Evolutionary conservation across 805 yeast species (phyloP), one percentile per base, ranked within the genome.

Genomic region (Saturnispora bothae): DNA sequence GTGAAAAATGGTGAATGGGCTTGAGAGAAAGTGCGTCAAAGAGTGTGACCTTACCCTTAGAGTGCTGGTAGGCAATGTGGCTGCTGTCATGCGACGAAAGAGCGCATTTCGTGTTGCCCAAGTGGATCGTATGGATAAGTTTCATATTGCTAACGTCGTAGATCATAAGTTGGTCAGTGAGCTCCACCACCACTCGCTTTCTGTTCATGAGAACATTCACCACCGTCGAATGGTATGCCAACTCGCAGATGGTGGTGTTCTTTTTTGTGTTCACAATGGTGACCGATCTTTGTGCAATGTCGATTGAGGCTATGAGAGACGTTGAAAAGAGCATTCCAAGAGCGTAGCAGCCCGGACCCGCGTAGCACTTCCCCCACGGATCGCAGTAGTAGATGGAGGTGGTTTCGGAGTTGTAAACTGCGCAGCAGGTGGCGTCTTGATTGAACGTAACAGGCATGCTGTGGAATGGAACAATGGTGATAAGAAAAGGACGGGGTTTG

Each of bases 241-340:
- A 64, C 53, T 89, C 97, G 59, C 97, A 89, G 15, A 89, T 85
- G 2, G 72, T 66, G 1, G 78, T 60, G 43, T 72, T 71, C 38
- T 88, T 69, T 54, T 83, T 84, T 2, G 95, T 83, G 60, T 92
- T 92, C 41, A 88, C 66, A 38, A 89, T 77, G 52, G 78, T 77
- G 43, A 89, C 68, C 46, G 86, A 75, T 43, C 96, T 68, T n/a
- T 95, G 94, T 7, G 84, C 75, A 14, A 76, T 67, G 2, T 68
- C 49, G 82, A 77, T 44, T 72, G 79, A 39, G 0, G 94, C 96
- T 18, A 92, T 72, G 28, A 89, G 65, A 5, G 94, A 81, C 0
- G 97, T 85, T 31, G 86, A 70, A 52, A 86, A 89, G 19, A 89
- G 70, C 96, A 92, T 88, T 54, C 86, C 95, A 9, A 85, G 77